These are phyloP conservation scores for Cercospora sp. DNA, from an alignment of 2,329 filamentous ascomycete genomes.

Conservation along the genomic window DNA sequence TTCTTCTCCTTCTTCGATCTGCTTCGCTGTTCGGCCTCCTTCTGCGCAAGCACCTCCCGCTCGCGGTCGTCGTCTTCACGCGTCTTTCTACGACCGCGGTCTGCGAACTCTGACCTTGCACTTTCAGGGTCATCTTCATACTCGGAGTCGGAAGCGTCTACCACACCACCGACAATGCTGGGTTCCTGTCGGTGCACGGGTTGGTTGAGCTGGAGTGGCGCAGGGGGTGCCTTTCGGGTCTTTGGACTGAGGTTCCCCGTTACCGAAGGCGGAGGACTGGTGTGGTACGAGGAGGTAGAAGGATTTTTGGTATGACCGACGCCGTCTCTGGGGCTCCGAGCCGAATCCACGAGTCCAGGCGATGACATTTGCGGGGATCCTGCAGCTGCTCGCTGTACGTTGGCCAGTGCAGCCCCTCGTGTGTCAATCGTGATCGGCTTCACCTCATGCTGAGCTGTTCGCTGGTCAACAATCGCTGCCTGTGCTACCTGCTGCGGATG, in stretches of 20 bases:
- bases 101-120: slow-evolving; percentile 34
- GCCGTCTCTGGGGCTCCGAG: slow-evolving; percentile 16
- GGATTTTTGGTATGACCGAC: slow-evolving; percentile 17
- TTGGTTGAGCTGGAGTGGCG: slow-evolving; percentile 68
- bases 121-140: slow-evolving; percentile 71
- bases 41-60: slow-evolving; percentile 66
- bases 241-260: slow-evolving; percentile 28
- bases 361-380: slow-evolving; percentile 28
- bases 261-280: slow-evolving; percentile 23
- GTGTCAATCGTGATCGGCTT: slow-evolving; percentile 7
- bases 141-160: slow-evolving; percentile 68
- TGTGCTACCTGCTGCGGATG: background rate
- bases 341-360: slow-evolving; percentile 23
- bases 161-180: slow-evolving; percentile 38
- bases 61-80: slow-evolving; percentile 83
- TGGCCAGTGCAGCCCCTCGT: slow-evolving; percentile 13
- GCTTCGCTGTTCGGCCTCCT: slow-evolving; percentile 65
- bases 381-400: slow-evolving; percentile 20
- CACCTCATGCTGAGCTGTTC: background rate
- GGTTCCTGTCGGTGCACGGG: slow-evolving; percentile 19
- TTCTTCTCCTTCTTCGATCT: slow-evolving; percentile 70
- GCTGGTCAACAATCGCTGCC: slow-evolving; percentile 18
- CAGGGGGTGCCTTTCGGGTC: slow-evolving; percentile 77
- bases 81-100: slow-evolving; percentile 75
- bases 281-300: slow-evolving; percentile 20